phyloP scores from a whole-genome alignment of 2,329 filamentous ascomycete species.

The Colletotrichum siamense region DNA sequence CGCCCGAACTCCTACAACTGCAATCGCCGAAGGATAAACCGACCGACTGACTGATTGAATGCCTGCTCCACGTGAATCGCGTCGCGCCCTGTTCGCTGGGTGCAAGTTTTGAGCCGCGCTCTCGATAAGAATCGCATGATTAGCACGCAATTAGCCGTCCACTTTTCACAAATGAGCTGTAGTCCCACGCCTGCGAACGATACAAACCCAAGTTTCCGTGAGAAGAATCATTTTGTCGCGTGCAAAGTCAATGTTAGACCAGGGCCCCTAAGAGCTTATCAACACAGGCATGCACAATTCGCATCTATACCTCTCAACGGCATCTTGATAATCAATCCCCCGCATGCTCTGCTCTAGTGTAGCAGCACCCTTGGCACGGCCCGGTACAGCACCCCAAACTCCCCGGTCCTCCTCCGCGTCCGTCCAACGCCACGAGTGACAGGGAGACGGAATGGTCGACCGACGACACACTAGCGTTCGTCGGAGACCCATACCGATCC shows the following conservation, averaged over 20 bases:
- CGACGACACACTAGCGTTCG: neutral
- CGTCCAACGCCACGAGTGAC: neutral
- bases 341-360: neutral
- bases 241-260: neutral
- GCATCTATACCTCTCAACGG: neutral
- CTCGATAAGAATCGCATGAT: neutral
- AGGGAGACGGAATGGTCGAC: neutral
- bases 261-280: slow-evolving; percentile 1
- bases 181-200: neutral
- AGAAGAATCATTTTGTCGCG: neutral
- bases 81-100: neutral
- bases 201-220: neutral
- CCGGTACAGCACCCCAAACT: neutral
- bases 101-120: neutral
- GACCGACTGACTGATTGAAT: neutral
- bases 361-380: neutral
- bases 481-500: slow-evolving; percentile 7
- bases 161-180: neutral
- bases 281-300: neutral
- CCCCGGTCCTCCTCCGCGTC: neutral
- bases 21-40: neutral
- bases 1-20: neutral
- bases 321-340: neutral
- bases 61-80: neutral
- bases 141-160: neutral